Evolutionary conservation across 2,329 filamentous ascomycete genomes (phyloP).

Genomic region (Aspergillus sp.): DNA sequence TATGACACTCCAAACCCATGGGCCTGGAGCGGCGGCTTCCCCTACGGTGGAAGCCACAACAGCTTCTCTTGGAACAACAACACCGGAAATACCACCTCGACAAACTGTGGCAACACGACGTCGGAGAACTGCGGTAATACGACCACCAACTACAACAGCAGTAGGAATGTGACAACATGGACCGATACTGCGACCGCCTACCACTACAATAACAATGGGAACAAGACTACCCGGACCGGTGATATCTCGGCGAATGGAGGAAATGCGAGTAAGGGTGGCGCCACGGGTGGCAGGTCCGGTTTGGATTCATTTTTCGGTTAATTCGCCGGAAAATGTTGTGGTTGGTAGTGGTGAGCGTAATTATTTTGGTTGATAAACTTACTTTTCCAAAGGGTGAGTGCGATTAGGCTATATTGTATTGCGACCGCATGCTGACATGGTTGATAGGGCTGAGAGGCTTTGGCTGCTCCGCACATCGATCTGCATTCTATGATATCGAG

Average conservation of each 20-base stretch:
- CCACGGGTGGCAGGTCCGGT: neutral
- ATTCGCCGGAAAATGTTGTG: neutral
- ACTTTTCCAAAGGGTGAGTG: too few species aligned
- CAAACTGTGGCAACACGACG: neutral
- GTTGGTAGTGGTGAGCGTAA: neutral
- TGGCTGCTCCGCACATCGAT: too few species aligned
- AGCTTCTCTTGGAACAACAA: neutral
- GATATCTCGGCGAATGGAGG: neutral
- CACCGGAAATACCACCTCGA: neutral
- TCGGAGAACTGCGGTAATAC: neutral
- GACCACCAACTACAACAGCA: neutral
- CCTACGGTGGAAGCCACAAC: neutral
- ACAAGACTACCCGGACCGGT: neutral
- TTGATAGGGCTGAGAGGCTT: too few species aligned
- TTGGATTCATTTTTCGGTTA: neutral
- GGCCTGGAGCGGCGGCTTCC: neutral
- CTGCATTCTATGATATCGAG: too few species aligned
- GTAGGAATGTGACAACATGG: too few species aligned
- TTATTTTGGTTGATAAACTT: neutral
- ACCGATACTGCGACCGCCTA: too few species aligned
- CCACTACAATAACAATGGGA: neutral
- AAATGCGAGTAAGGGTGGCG: neutral
- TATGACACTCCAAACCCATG: neutral
- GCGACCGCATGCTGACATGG: too few species aligned
- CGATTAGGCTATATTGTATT: too few species aligned